A percentile compares a stretch with the other conserved stretches of the same genome.
Evolutionary conservation across 441 rosid species (phyloP).

Genomic region (Mallotus japonicus): DNA sequence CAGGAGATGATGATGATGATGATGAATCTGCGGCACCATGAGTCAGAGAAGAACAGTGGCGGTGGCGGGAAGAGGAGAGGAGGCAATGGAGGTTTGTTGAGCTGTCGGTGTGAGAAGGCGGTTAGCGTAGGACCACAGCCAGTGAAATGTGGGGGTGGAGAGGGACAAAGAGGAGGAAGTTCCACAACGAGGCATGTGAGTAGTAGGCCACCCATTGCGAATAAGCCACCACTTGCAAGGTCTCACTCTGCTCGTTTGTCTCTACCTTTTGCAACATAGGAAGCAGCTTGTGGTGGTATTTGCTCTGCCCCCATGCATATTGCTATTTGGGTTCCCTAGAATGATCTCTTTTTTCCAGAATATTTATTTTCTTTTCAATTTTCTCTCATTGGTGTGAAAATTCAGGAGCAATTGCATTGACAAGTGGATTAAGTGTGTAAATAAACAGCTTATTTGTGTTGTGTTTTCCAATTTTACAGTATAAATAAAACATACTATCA

Average conservation of each 20-base stretch:
- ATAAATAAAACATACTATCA: no score
- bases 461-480: no score
- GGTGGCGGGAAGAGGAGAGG: slow-evolving; percentile 29
- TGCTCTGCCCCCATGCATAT: background rate
- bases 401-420: no score
- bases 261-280: slow-evolving; percentile 29
- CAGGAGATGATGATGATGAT: slow-evolving; percentile 21
- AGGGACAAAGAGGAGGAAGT: slow-evolving; percentile 26
- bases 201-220: slow-evolving; percentile 37
- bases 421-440: no score
- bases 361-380: background rate
- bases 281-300: background rate
- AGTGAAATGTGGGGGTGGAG: slow-evolving; percentile 31
- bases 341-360: background rate
- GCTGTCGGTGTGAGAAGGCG: slow-evolving; percentile 76
- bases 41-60: slow-evolving; percentile 1
- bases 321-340: background rate
- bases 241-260: slow-evolving; percentile 39
- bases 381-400: no score
- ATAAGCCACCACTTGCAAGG: slow-evolving; percentile 41
- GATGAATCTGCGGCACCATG: slow-evolving; percentile 8
- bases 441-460: no score
- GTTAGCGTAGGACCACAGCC: slow-evolving; percentile 62
- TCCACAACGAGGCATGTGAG: slow-evolving; percentile 36
- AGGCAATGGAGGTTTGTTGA: slow-evolving; percentile 40